Evolutionary conservation across 139 green algal species (phyloP), one percentile per base, ranked within the genome.

Genomic region (Ettlia oleoabundans): DNA sequence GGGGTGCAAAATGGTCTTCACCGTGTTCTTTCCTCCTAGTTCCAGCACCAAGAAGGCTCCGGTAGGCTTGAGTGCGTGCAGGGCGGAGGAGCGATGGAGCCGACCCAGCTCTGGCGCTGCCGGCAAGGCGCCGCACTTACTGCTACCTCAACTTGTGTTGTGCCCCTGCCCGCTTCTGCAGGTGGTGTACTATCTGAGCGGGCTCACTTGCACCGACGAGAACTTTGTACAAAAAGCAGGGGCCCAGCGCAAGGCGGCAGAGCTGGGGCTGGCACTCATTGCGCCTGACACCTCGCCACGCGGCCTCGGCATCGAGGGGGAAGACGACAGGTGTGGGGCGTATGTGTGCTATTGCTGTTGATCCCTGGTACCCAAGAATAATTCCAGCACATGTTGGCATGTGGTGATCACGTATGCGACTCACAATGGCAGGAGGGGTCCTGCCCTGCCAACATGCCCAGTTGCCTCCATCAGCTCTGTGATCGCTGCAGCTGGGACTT

Each of bases 131-230:
- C n/a, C n/a, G n/a, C n/a, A n/a, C n/a, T n/a, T n/a, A n/a, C n/a
- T n/a, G n/a, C n/a, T n/a, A n/a, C n/a, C n/a, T n/a, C n/a, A n/a
- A n/a, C n/a, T n/a, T n/a, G n/a, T n/a, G n/a, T n/a, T n/a, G n/a
- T n/a, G n/a, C n/a, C n/a, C 4, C 18, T 69, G 2, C 81, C 82
- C 0, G 85, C 84, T 21, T 42, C 33, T 90, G 21, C 94, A 94
- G 63, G 88, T 98, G 32, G 63, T 98, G 10, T 96, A 95, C 81
- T 99, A 91, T 79, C 91, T 99, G 1, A 92, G 76, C 6, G 96
- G 96, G 3, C 92, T 99, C 2, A 99, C 96, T 2, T 99, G 96
- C 90, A 97, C 89, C 0, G 95, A 98, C 62, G 92, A 98, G 35
- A 98, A 98, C 81, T 93, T 97, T 78, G 95, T 93, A 28, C 83